Base-by-base conservation (phyloP, 164 flowering plant genomes). In the Dillenia turbinata region DNA sequence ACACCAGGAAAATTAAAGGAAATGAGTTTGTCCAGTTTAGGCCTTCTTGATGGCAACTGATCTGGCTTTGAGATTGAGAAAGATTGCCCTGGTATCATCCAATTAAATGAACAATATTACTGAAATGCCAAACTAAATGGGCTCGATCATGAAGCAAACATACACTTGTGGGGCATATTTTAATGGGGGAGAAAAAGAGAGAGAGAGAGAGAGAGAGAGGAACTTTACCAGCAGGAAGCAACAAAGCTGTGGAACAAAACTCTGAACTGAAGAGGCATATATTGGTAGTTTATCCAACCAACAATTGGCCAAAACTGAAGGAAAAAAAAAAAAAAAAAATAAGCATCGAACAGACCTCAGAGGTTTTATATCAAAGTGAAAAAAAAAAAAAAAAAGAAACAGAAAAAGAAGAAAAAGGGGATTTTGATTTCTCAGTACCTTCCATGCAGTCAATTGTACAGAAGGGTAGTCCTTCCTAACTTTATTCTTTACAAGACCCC, bases 231-330 rank as follows among this genome's bases (percentile, higher is more conserved):
- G 86, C 84, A 85, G 5, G 87, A 81, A 60, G 85, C 96, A 52
- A 79, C 76, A 61, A 85, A 75, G 73, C 92, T 87, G 62, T 78
- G 85, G 69, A 89, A 89, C 65, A 87, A 3, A 40, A 89, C 93
- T 1, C 96, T 89, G 68, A 89, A 75, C 67, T 87, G 90, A 65
- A 81, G 14, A 52, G 93, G 96, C 85, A 89, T 72, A 49, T 87
- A 89, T 53, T 81, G 85, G 74, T 89, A 80, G 63, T 89, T 89
- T 66, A 89, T 74, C 89, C 85, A 85, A 54, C 81, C 87, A 59
- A 89, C 82, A 2, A 85, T 66, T n/a, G 96, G 96, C 92, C 89
- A 83, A 68, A 89, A 82, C 92, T 87, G 88, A 77, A n/a, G n/a
- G n/a, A n/a, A n/a, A n/a, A 75, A 63, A 52, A 22, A 9, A 48